Evolutionary conservation across 1,284 basidiomycete genomes (phyloP), one percentile per base, ranked within the genome.

Genomic region (Heterobasidion irregulare): DNA sequence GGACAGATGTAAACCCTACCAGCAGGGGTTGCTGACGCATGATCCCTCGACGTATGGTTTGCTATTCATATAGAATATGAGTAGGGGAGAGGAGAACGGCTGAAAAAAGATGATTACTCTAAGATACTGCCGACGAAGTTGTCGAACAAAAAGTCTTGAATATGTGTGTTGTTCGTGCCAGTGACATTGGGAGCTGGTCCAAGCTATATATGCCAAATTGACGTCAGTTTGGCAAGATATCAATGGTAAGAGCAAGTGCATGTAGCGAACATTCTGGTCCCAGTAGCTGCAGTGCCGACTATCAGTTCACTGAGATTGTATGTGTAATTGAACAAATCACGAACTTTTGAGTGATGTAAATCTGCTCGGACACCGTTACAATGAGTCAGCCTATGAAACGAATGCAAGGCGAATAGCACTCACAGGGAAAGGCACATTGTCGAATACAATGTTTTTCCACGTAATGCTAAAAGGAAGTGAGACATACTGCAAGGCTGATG

Each of bases 281-380:
- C 78, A 82, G 60, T 84, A 84, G 65, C 80, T 83, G 33, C 5
- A 26, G 26, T 26, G 16, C 16, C 4, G 34, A 26, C 15, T 16
- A 9, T 18, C 47, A 7, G 53, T 43, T 32, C 8, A 53, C 26
- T 26, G 6, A 1, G 6, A 5, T 26, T 26, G 26, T 26, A 26
- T 26, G 26, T 26, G 6, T 26, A 6, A 26, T 26, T 26, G 26
- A 26, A 26, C 26, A 6, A 6, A 26, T 8, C 2, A 63, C 74
- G 59, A 63, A 82, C 79, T 83, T 84, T 63, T 84, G 83, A 2
- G 82, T 84, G 12, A 83, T 69, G 59, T 79, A 83, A 47, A 84
- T 82, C 78, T 82, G 60, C 38, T 38, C 9, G 15, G 34, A 36
- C 44, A 50, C 18, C 8, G 33, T 10, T 50, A 50, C n/a, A 34